Evolutionary conservation across 148 eudicot genomes (phyloP), one percentile per base, ranked within the genome.

Genomic region (Polygonum aviculare): DNA sequence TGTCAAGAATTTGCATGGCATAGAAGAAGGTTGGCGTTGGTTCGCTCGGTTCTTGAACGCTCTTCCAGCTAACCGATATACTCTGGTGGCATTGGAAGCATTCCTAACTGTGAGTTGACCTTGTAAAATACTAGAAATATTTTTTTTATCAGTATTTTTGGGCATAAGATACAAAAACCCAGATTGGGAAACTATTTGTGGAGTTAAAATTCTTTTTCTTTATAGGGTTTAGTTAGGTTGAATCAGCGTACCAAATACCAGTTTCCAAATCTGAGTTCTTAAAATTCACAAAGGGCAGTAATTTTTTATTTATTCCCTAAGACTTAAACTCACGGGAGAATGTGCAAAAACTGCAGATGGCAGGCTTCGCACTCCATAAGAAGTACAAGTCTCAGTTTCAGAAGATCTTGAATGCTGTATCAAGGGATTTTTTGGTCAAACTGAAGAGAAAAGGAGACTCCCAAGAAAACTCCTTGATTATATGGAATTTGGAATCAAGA

Each of bases 1-100:
- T 44, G 80, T 81, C 59, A 83, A 76, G 72, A 92, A 93, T 78
- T 44, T 77, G 57, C 96, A 90, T 72, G 96, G 96, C 40, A 69
- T 89, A 74, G 80, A 80, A 77, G 93, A 92, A 80, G 99, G 99
- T 31, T 95, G 99, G 99, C 79, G 84, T 45, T 95, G 99, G 99
- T 85, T 95, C 52, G 96, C 97, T 26, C 84, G 99, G 79, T 89
- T 89, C 80, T 78, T 93, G 84, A 95, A 90, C 78, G 45, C 84
- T 73, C 84, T 95, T 80, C 99, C 99, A 33, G 85, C 96, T 54
- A 90, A 84, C 75, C 59, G 83, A 41, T 86, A 82, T 75, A 92
- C 99, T 65, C 89, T 88, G 62, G 85, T 81, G 40, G 91, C 99
- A 22, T 86, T 95, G 52, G 85, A 86, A 71, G 95, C 96, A 75